Base-by-base conservation (phyloP, 2,329 filamentous ascomycete species). In the Colletotrichum horii region DNA sequence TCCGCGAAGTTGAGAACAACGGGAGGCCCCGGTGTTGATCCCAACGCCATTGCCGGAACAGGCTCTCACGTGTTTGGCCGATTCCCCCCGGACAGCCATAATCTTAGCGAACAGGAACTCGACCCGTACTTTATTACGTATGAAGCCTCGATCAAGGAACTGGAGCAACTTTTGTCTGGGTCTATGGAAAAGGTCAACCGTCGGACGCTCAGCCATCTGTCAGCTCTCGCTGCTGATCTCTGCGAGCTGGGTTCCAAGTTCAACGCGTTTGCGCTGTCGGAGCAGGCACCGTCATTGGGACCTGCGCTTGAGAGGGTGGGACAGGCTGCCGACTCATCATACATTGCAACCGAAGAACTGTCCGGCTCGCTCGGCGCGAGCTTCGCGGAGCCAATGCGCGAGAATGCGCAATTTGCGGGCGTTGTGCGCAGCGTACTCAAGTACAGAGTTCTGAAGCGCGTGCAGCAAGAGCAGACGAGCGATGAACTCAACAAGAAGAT, bases 171-270 rank as follows among this genome's bases (percentile, higher is more conserved):
- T 6, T 89, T 99, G 4, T 96, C 94, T 80, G 97, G 97, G 0
- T 96, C 95, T 8, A 98, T 99, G 88, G 97, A 99, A 83, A 98
- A 98, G 84, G 96, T 98, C 77, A 99, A 98, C 81, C 92, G 96
- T 36, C 92, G 97, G 43, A 96, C 96, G 8, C 87, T 99, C 8
- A 95, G 93, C 76, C 97, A 99, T 81, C 85, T 98, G 12, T 95
- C 95, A 16, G 93, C 94, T 7, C 88, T 98, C 65, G 95, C 95
- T 4, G 91, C 95, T 7, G 97, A 99, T 82, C 90, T 98, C 76
- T 95, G 96, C 79, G 97, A 99, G 82, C 89, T 99, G 11, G 97
- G 97, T 9, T 97, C 96, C n/a, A 92, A 96, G 76, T 98, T 97
- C 84, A 99, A 99, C 81, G 97, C 95, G 1, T 99, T 99, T 84